phyloP scores from a whole-genome alignment of 1,284 basidiomycete genomes.

The Leccinum ponderosum region DNA sequence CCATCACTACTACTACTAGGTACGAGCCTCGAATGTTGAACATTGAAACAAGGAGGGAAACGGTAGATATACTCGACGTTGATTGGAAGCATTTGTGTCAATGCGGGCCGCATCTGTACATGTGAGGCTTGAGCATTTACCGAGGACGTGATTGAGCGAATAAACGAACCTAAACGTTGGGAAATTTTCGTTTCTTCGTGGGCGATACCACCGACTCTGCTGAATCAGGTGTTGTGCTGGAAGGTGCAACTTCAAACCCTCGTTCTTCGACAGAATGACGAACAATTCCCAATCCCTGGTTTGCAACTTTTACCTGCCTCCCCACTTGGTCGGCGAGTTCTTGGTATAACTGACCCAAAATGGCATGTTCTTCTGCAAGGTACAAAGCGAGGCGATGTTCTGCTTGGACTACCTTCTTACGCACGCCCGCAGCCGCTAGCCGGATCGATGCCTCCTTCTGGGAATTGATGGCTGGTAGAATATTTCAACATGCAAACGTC shows the following conservation, averaged over 20 bases:
- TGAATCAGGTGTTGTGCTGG: not conserved
- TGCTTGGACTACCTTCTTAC: not conserved
- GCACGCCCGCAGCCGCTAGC: not conserved
- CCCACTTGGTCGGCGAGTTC: not conserved
- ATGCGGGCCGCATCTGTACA: not conserved
- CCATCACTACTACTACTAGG: no score
- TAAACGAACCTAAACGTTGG: not conserved
- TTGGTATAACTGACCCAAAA: not conserved
- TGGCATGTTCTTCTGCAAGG: not conserved
- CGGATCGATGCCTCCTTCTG: not conserved
- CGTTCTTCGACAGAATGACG: not conserved
- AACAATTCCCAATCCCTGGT: not conserved
- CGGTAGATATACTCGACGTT: not conserved
- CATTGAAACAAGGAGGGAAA: no score
- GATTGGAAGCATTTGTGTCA: not conserved
- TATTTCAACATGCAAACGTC: not conserved
- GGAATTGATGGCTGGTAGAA: not conserved
- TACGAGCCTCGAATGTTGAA: no score
- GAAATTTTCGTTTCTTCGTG: not conserved
- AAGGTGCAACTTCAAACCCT: not conserved
- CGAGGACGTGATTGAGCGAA: not conserved
- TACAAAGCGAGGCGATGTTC: not conserved
- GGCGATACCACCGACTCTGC: not conserved
- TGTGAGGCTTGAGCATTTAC: not conserved
- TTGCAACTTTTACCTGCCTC: not conserved